Evolutionary conservation across 2,329 filamentous ascomycete species (phyloP).

Genomic region (Metarhizium humberi): DNA sequence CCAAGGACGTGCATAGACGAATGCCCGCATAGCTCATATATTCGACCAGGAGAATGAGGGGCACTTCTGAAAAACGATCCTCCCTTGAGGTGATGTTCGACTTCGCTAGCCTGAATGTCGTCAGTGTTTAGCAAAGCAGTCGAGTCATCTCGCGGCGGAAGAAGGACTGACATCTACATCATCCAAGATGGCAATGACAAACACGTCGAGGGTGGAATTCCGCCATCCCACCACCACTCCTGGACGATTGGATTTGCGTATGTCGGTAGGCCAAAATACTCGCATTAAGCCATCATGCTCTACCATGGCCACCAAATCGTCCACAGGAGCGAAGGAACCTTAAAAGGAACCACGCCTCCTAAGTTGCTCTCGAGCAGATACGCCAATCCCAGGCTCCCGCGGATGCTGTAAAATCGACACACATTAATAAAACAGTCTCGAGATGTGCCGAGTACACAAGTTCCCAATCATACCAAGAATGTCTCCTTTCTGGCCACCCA

Average conservation of each 20-base stretch:
- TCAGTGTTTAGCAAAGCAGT: not conserved
- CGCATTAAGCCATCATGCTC: conserved; percentile 86
- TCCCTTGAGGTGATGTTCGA: conserved; percentile 78
- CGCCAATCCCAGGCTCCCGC: conserved; percentile 64
- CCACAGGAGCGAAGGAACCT: conserved; percentile 18
- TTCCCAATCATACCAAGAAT: conserved; percentile 52
- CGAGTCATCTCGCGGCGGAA: not conserved
- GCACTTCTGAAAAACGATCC: conserved; percentile 78
- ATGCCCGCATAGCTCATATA: conserved; percentile 78
- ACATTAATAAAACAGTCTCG: not conserved
- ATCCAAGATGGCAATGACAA: conserved; percentile 82
- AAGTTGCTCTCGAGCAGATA: conserved; percentile 92
- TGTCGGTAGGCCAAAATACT: conserved; percentile 95
- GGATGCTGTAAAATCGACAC: conserved; percentile 55
- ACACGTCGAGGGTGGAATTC: conserved; percentile 83
- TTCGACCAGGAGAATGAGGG: conserved; percentile 67
- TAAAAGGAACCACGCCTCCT: conserved; percentile 91
- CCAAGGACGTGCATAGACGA: conserved; percentile 79
- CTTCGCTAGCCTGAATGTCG: conserved; percentile 54
- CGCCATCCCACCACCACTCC: conserved; percentile 93
- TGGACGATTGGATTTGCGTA: conserved; percentile 58
- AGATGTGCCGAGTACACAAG: not conserved
- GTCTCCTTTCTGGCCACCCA: conserved; percentile 74
- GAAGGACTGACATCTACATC: conserved; percentile 67
- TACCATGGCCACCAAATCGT: conserved; percentile 46